Conservation (phyloP, 768 basidiomycete genomes). For the Pisolithus marmoratus region DNA sequence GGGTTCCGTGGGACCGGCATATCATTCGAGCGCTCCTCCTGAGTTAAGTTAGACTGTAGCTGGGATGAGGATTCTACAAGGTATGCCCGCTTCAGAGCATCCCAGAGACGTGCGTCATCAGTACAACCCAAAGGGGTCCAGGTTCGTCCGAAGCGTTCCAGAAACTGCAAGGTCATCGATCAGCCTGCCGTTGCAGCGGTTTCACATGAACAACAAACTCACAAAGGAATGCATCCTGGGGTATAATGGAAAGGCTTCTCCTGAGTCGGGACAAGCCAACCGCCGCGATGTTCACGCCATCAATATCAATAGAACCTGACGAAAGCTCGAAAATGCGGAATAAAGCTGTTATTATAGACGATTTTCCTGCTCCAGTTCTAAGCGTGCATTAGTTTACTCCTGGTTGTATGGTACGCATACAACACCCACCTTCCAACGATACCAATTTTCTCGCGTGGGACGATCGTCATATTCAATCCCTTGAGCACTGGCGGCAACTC, state of each 20-base stretch:
- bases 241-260: conserved; percentile 68
- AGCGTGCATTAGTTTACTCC: background rate
- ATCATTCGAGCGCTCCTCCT: conserved; percentile 33
- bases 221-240: conserved; percentile 64
- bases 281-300: conserved; percentile 77
- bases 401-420: conserved; percentile 5
- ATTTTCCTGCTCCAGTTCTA: conserved; percentile 85
- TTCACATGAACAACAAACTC: conserved; percentile 7
- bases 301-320: conserved; percentile 73
- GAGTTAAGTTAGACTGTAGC: conserved; percentile 15
- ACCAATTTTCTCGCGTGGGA: conserved; percentile 84
- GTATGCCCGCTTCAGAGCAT: conserved; percentile 80
- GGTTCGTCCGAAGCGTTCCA: conserved; percentile 78
- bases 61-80: conserved; percentile 53
- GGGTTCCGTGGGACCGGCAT: conserved; percentile 34
- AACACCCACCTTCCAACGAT: conserved; percentile 61
- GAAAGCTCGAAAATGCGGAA: conserved; percentile 80
- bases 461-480: conserved; percentile 65
- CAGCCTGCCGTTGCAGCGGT: background rate
- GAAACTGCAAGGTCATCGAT: conserved; percentile 41
- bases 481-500: conserved; percentile 85
- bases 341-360: conserved; percentile 83
- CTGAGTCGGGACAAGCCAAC: conserved; percentile 75
- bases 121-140: conserved; percentile 82
- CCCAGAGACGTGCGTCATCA: conserved; percentile 82